These are phyloP conservation scores for Musa itinerans DNA, from an alignment of 176 grass and related monocot species.

Conservation along the genomic window DNA sequence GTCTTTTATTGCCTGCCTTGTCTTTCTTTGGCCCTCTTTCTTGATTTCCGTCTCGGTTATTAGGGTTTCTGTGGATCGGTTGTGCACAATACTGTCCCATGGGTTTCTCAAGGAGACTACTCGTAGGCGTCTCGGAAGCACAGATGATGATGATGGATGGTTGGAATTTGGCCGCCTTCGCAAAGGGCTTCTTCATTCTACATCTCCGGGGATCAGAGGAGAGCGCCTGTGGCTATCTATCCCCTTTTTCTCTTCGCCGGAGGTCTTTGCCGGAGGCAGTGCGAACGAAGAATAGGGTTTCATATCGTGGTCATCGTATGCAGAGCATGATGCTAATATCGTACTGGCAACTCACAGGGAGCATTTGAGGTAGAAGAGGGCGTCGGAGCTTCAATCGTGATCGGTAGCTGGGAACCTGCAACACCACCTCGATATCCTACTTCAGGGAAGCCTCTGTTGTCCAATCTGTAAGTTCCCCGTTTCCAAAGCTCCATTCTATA, in stretches of 20 bases:
- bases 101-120: background rate
- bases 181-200: background rate
- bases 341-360: background rate
- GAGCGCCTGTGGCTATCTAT: background rate
- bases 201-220: background rate
- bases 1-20: conserved; percentile 7
- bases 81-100: background rate
- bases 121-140: background rate
- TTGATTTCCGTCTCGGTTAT: background rate
- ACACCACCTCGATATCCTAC: background rate
- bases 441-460: background rate
- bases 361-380: background rate
- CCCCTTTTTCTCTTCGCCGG: background rate
- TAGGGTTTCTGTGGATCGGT: background rate
- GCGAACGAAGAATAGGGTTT: background rate
- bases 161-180: background rate
- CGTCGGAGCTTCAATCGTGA: background rate
- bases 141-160: background rate
- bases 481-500: conserved; percentile 9
- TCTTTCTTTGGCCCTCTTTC: background rate
- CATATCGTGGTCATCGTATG: background rate
- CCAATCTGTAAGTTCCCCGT: background rate
- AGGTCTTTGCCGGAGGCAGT: background rate
- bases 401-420: background rate
- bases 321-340: background rate